These are phyloP conservation scores for Pholiota conissans DNA, from an alignment of 768 basidiomycete genomes.

Conservation along the genomic window DNA sequence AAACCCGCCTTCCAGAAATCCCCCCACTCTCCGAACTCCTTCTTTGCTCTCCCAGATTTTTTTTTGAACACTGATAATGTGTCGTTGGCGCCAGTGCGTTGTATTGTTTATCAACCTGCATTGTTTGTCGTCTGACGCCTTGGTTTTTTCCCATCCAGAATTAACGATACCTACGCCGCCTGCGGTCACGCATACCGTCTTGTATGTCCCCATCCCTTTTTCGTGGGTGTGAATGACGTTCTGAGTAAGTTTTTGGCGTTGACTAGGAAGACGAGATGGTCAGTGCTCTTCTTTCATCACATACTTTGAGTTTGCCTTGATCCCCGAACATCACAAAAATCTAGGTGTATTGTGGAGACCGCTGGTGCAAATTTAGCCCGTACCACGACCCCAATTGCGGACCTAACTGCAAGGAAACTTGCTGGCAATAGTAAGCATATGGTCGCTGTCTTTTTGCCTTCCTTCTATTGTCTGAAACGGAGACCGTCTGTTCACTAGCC, in stretches of 20 bases:
- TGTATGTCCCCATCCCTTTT: conserved; percentile 35
- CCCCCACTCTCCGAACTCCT: neutral
- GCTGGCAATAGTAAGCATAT: conserved; percentile 75
- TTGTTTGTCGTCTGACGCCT: conserved; percentile 7
- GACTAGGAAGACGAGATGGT: conserved; percentile 51
- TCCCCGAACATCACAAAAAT: neutral
- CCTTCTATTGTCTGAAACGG: neutral
- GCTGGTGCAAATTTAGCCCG: conserved; percentile 70
- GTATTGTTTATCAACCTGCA: conserved; percentile 4
- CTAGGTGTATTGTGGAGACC: conserved; percentile 67
- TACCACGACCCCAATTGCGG: conserved; percentile 61
- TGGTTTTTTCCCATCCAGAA: conserved; percentile 42
- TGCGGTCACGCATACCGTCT: conserved; percentile 57
- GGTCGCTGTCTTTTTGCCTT: conserved; percentile 8
- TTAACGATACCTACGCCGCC: conserved; percentile 58
- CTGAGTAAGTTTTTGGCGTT: conserved; percentile 2
- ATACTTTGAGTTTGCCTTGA: neutral
- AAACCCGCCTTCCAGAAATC: neutral
- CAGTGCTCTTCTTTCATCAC: conserved; percentile 8
- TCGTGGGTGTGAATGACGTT: neutral
- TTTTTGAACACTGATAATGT: conserved; percentile 47
- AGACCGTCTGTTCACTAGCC: conserved; percentile 36
- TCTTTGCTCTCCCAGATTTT: conserved; percentile 11
- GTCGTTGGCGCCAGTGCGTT: conserved; percentile 71
- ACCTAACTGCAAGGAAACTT: conserved; percentile 56